phyloP scores from a whole-genome alignment of 75 land plant species.

The Picea sitchensis region DNA sequence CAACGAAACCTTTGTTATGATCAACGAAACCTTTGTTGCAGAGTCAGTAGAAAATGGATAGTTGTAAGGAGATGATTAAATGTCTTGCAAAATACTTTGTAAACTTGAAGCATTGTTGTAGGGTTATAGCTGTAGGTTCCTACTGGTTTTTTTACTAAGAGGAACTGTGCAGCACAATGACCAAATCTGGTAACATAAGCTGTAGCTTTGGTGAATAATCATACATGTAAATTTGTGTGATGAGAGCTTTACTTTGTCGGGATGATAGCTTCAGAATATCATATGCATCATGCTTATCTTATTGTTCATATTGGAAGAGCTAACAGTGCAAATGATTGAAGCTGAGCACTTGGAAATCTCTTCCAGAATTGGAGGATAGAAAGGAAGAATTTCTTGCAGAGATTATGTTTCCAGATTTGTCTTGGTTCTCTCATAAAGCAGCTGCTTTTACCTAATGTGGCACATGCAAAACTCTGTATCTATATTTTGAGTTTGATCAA shows the following conservation, averaged over 20 bases:
- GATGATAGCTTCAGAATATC: not conserved
- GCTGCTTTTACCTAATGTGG: not conserved
- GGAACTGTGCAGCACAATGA: not conserved
- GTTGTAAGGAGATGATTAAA: not conserved
- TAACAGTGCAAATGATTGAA: not conserved
- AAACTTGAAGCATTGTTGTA: not conserved
- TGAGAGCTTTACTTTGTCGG: not conserved
- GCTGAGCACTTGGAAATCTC: not conserved
- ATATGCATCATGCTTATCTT: not conserved
- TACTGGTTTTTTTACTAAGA: not conserved
- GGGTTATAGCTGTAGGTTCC: conserved; percentile 2
- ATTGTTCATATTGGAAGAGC: not conserved
- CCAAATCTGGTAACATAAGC: not conserved
- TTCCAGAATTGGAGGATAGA: not conserved
- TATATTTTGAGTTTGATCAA: not conserved
- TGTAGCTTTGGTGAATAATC: not conserved
- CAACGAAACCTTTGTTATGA: not conserved
- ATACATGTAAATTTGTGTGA: conserved; percentile 1
- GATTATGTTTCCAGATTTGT: conserved; percentile 1
- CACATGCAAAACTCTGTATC: conserved; percentile 11
- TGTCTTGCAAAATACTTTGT: not conserved
- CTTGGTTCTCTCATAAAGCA: not conserved
- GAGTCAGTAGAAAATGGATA: conserved; percentile 1
- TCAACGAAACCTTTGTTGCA: conserved; percentile 4
- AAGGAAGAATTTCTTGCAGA: not conserved